Conservation (phyloP, 139 green algal species). For the Closterium sp. region DNA sequence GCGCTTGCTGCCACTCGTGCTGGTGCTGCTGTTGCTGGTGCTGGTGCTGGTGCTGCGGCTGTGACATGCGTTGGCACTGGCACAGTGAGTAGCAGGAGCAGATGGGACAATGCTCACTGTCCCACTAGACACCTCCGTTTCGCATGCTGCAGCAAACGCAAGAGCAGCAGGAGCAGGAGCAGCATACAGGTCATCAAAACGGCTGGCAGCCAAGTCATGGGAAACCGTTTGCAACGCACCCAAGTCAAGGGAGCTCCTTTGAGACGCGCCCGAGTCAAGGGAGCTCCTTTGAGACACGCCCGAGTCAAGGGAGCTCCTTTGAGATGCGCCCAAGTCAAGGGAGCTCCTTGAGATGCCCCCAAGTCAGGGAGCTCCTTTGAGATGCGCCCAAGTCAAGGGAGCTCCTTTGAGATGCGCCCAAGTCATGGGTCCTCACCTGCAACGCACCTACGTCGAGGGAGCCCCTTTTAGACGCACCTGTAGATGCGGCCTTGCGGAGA, state of each 20-base stretch:
- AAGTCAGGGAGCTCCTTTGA: not conserved
- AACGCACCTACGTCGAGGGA: no score
- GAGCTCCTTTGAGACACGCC: not conserved
- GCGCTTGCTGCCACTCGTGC: not conserved
- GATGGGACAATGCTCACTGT: no score
- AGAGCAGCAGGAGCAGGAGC: not conserved
- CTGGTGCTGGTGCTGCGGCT: no score
- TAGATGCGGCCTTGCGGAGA: not conserved
- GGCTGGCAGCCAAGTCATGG: not conserved
- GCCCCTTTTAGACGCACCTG: not conserved
- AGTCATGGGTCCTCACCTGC: no score
- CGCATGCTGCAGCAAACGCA: not conserved
- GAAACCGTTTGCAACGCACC: no score
- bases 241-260: not conserved
- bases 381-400: not conserved
- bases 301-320: not conserved
- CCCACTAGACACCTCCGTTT: no score
- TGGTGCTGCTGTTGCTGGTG: not conserved
- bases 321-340: not conserved
- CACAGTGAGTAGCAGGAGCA: not conserved
- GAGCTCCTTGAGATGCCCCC: not conserved
- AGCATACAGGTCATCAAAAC: not conserved
- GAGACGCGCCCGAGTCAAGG: no score
- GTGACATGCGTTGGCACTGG: no score
- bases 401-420: no score